These are phyloP conservation scores for Mortierella sp. DNA, from an alignment of 371 early-diverging fungal genomes.

Conservation along the genomic window DNA sequence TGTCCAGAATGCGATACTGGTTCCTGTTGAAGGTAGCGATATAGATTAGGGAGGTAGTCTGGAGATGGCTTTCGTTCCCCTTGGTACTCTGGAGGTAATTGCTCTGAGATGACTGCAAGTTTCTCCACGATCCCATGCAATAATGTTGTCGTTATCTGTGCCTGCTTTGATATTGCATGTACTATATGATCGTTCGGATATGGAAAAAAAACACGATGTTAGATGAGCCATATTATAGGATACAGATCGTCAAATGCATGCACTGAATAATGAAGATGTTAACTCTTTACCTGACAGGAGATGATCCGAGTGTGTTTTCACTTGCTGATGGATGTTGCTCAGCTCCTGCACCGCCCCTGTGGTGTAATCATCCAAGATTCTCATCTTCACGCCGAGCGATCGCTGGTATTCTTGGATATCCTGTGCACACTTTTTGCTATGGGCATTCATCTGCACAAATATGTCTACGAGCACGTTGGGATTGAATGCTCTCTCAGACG, in stretches of 20 bases:
- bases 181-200: too few relatives aligned
- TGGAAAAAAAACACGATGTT: neutral
- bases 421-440: conserved; percentile 33
- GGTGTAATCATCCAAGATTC: conserved; percentile 20
- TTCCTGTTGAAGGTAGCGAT: conserved; percentile 15
- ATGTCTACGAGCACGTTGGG: conserved; percentile 31
- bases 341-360: conserved; percentile 30
- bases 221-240: too few relatives aligned
- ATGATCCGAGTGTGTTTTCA: conserved; percentile 30
- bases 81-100: conserved; percentile 10
- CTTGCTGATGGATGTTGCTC: conserved; percentile 23
- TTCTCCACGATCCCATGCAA: conserved; percentile 38
- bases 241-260: too few relatives aligned
- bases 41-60: conserved; percentile 22
- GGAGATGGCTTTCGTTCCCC: conserved; percentile 1
- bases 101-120: conserved; percentile 10
- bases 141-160: conserved; percentile 18
- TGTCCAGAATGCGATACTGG: neutral
- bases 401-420: conserved; percentile 41
- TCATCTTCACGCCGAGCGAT: conserved; percentile 27
- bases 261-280: too few relatives aligned
- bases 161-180: conserved; percentile 37
- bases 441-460: conserved; percentile 31
- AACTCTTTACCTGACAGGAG: conserved; percentile 37
- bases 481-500: conserved; percentile 31